Conservation (phyloP, 441 rosid species). For the Corymbia citriodora region DNA sequence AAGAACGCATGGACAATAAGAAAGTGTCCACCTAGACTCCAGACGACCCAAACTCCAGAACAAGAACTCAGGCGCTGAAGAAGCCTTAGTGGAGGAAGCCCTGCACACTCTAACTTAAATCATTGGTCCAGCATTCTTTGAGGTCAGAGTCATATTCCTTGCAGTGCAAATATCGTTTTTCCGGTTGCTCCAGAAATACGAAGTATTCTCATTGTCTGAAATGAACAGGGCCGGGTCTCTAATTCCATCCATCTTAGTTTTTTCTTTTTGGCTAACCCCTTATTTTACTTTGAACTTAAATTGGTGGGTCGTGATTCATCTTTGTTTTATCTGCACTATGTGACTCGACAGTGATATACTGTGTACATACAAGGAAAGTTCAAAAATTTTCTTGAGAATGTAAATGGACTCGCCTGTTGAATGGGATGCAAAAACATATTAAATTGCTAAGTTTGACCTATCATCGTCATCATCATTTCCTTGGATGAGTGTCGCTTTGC, state of each 20-base stretch:
- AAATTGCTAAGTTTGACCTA: background rate
- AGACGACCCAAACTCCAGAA: background rate
- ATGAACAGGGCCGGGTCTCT: background rate
- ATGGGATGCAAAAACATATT: background rate
- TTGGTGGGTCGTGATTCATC: background rate
- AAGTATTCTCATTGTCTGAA: background rate
- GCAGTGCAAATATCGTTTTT: background rate
- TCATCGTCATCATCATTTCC: background rate
- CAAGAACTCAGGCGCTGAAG: background rate
- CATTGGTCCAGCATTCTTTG: background rate
- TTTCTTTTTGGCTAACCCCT: background rate
- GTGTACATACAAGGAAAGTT: background rate
- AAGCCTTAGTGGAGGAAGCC: background rate
- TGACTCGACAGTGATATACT: background rate
- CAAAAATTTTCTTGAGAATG: background rate
- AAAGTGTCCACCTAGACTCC: background rate
- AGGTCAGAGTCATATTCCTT: background rate
- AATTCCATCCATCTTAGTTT: background rate
- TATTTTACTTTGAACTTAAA: background rate
- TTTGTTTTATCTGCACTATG: background rate
- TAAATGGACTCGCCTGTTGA: background rate
- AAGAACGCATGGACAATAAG: background rate
- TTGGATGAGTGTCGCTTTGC: background rate
- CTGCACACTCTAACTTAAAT: background rate
- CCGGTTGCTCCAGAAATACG: background rate